Evolutionary conservation across 148 eudicot species (phyloP).

Genomic region (Cornus florida): DNA sequence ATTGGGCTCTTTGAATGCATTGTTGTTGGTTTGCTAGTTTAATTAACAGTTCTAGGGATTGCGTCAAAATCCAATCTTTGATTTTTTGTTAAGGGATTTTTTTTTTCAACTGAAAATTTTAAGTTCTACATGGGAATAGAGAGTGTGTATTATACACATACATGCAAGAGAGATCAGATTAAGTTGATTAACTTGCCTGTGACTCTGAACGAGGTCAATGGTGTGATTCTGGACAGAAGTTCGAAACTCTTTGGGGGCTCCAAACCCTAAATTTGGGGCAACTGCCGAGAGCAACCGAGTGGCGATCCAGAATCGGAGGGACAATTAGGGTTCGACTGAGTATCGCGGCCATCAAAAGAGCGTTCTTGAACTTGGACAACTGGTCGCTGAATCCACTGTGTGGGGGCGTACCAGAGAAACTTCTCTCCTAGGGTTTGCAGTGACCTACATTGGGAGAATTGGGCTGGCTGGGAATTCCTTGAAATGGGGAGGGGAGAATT

Average conservation of each 20-base stretch:
- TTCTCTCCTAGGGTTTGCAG: no score
- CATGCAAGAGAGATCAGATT: no score
- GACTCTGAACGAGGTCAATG: conserved; percentile 47
- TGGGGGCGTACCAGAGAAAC: conserved; percentile 26
- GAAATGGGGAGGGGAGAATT: no score
- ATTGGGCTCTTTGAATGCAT: no score
- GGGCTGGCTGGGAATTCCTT: no score
- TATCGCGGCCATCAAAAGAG: conserved; percentile 60
- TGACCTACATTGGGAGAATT: no score
- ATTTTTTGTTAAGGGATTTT: no score
- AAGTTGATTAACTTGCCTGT: conserved; percentile 39
- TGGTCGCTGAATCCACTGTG: conserved; percentile 98
- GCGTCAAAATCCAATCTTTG: no score
- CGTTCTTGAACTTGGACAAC: conserved; percentile 79
- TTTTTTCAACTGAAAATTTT: background rate
- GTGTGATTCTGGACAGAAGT: conserved; percentile 67
- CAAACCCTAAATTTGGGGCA: conserved; percentile 93
- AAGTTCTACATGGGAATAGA: no score
- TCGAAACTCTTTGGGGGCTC: conserved; percentile 48
- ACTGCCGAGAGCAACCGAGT: conserved; percentile 89
- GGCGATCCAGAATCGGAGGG: conserved; percentile 91
- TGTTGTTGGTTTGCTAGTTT: no score
- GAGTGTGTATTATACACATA: no score
- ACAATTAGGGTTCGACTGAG: conserved; percentile 76
- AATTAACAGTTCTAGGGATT: no score